Evolutionary conservation across 495 filamentous ascomycete species (phyloP), one percentile per base, ranked within the genome.

Genomic region (Daldinia grandis): DNA sequence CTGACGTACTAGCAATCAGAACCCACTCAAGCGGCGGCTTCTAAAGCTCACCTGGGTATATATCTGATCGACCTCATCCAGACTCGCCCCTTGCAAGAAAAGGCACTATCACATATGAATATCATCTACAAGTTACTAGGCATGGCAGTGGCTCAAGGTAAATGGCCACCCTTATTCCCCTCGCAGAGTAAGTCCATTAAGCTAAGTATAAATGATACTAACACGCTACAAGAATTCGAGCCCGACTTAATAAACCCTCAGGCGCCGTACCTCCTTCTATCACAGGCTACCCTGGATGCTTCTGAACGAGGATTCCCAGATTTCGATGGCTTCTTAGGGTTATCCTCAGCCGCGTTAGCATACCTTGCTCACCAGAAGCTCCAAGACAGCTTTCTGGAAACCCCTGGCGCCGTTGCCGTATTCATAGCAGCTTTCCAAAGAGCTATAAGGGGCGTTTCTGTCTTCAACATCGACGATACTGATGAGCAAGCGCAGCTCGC

Each of bases 401-500:
- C 76, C 0, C 64, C 78, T 1, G 73, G 66, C 27, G 72, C 77
- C 24, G 37, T 82, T 44, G 17, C 59, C 0, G 50, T 79, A 10
- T 74, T 84, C 25, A 73, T 82, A 4, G 15, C 66, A 10, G 73
- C 78, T 31, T 80, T 81, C 33, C 62, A 75, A 68, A 64, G 75
- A 60, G 64, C 78, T 33, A 69, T 73, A 70, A 59, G 64, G 6
- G 64, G 74, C 59, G 76, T 76, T 58, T 69, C 75, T 40, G 51
- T 64, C 10, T 59, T 71, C 68, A 31, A 74, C 19, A 3, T 58
- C 4, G 58, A 72, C 0, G 80, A 83, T 31, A 33, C 76, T 3
- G 88, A 89, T 14, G 83, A 87, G 8, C 76, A 79, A 17, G 79
- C 86, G 55, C 78, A 83, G 44, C 76, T 91, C 37, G 79, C 83